Conservation (phyloP, 2,329 filamentous ascomycete species). For the Coniochaeta prunicola region DNA sequence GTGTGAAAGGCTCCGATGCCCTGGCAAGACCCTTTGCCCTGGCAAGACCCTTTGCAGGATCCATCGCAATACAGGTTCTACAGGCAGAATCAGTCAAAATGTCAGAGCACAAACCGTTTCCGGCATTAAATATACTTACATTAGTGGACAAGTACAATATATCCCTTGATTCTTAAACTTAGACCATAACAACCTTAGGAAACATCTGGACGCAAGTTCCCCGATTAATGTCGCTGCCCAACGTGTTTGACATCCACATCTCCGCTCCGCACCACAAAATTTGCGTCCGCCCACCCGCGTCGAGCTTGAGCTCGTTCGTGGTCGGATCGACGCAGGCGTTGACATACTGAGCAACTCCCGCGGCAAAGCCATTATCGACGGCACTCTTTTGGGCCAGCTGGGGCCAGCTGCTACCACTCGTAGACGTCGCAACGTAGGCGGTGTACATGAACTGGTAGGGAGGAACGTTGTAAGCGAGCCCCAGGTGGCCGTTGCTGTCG, state of each 20-base stretch:
- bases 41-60: too few relatives aligned
- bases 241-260: slow-evolving; percentile 6
- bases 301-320: slow-evolving; percentile 24
- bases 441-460: slow-evolving; percentile 4
- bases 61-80: too few relatives aligned
- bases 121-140: too few relatives aligned
- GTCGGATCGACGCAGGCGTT: slow-evolving; percentile 6
- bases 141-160: too few relatives aligned
- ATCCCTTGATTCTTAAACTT: not conserved
- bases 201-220: not conserved
- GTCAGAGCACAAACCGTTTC: too few relatives aligned
- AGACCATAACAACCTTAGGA: slow-evolving; percentile 1
- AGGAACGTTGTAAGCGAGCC: not conserved
- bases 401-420: slow-evolving; percentile 2
- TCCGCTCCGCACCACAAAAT: slow-evolving; percentile 7
- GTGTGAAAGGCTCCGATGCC: too few relatives aligned
- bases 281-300: slow-evolving; percentile 8
- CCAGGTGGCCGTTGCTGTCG: not conserved
- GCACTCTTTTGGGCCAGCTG: not conserved
- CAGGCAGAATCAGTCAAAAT: too few relatives aligned
- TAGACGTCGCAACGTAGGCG: slow-evolving; percentile 4
- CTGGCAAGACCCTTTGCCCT: too few relatives aligned
- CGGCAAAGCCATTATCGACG: not conserved
- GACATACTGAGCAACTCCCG: not conserved
- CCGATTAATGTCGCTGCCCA: slow-evolving; percentile 7